Conservation (phyloP, 495 filamentous ascomycete genomes). For the Trichoderma gamsii region DNA sequence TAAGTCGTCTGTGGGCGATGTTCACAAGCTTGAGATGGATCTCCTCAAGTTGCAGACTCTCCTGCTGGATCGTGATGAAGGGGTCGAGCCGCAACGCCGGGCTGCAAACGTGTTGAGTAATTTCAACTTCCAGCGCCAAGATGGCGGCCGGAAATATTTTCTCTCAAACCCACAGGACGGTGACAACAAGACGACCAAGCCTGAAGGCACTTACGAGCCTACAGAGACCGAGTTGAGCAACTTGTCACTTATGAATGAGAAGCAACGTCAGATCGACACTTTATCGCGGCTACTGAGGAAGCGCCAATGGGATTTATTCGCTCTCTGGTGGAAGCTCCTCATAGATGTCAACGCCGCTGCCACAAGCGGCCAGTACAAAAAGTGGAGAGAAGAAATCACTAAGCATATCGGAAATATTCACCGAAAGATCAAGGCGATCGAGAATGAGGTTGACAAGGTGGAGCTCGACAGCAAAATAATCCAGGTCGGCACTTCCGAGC, state of each 20-base stretch:
- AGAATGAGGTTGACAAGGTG: too few species aligned
- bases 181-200: conserved; percentile 8
- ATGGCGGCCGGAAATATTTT: conserved; percentile 28
- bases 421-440: too few species aligned
- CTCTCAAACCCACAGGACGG: conserved; percentile 10
- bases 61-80: conserved; percentile 30
- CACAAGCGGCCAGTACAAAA: conserved; percentile 18
- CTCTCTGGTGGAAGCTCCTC: conserved; percentile 35
- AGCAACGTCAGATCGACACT: neutral
- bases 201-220: neutral
- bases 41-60: conserved; percentile 12
- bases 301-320: conserved; percentile 36
- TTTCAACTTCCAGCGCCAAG: conserved; percentile 24
- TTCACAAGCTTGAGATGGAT: neutral
- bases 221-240: neutral
- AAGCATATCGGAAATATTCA: too few species aligned
- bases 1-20: neutral
- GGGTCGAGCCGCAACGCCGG: conserved; percentile 28
- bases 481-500: too few species aligned
- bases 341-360: conserved; percentile 12
- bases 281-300: neutral
- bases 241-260: neutral
- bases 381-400: too few species aligned
- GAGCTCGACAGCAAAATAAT: too few species aligned
- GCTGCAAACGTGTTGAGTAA: conserved; percentile 32